Conservation (phyloP, 805 yeast genomes). For the Saccharomycopsis sp. region DNA sequence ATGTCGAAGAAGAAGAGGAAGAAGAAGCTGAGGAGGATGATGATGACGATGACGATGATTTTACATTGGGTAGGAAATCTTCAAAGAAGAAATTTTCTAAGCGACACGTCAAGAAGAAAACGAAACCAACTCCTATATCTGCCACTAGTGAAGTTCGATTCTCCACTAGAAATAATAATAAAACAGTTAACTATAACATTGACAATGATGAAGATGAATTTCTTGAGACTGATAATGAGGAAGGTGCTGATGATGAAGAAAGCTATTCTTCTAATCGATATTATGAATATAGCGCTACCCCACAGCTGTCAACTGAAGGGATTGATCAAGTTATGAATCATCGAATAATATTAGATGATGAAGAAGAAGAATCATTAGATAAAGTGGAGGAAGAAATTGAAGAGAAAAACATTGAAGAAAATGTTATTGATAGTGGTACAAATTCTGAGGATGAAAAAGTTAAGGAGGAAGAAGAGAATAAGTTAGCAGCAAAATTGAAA, state of each 20-base stretch:
- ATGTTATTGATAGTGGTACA: neutral
- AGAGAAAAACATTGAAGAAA: conserved; percentile 17
- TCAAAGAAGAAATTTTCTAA: conserved; percentile 27
- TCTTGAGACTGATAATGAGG: conserved; percentile 25
- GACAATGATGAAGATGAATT: conserved; percentile 46
- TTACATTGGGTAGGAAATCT: conserved; percentile 27
- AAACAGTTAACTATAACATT: conserved; percentile 67
- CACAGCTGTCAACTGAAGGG: conserved; percentile 15
- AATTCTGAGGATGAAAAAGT: neutral
- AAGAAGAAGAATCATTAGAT: conserved; percentile 21
- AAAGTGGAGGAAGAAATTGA: conserved; percentile 23
- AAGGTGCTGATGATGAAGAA: conserved; percentile 19
- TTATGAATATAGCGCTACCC: neutral
- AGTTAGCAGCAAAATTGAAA: conserved; percentile 23
- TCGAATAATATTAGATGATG: conserved; percentile 32
- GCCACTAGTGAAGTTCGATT: conserved; percentile 55
- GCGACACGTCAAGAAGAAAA: conserved; percentile 25
- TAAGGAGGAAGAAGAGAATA: conserved; percentile 6
- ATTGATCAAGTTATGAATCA: conserved; percentile 52
- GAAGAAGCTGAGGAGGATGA: conserved; percentile 25
- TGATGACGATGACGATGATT: conserved; percentile 28
- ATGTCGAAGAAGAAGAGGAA: conserved; percentile 18
- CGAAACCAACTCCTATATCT: conserved; percentile 20
- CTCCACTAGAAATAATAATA: conserved; percentile 61
- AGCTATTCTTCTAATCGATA: conserved; percentile 24